Evolutionary conservation across 768 basidiomycete genomes (phyloP).

Genomic region (Pisolithus sp.): DNA sequence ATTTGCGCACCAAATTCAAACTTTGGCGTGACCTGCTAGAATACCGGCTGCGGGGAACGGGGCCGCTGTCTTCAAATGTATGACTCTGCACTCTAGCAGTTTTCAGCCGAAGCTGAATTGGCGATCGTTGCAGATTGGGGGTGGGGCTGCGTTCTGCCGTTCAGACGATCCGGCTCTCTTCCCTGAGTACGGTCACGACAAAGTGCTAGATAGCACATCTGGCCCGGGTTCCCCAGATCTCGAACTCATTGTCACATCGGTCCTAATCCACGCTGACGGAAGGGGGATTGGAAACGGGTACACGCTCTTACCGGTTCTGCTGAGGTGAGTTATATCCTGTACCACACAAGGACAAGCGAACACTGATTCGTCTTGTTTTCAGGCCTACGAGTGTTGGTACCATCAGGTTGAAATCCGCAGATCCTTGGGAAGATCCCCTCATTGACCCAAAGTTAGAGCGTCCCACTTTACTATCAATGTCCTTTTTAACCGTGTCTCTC

Average conservation of each 20-base stretch:
- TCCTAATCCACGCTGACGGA: not conserved
- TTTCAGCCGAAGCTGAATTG: conserved; percentile 1
- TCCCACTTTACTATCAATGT: conserved; percentile 6
- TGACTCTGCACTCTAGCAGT: not conserved
- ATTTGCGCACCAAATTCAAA: conserved; percentile 15
- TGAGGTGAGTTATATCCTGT: conserved; percentile 18
- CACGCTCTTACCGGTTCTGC: conserved; percentile 11
- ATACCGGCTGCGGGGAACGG: conserved; percentile 40
- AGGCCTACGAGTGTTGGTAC: conserved; percentile 42
- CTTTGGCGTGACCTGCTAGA: conserved; percentile 30
- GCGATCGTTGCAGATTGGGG: conserved; percentile 15
- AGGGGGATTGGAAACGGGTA: conserved; percentile 11
- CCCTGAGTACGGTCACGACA: conserved; percentile 21
- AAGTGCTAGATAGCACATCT: conserved; percentile 26
- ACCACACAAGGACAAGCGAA: not conserved
- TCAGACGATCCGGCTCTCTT: conserved; percentile 27
- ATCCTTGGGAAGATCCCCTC: conserved; percentile 36
- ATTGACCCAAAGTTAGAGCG: conserved; percentile 37
- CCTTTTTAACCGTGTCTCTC: not conserved
- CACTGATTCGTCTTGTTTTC: not conserved
- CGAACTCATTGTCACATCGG: conserved; percentile 20
- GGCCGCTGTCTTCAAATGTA: conserved; percentile 52
- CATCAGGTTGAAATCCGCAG: conserved; percentile 33
- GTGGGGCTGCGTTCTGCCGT: conserved; percentile 27
- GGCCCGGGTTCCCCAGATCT: conserved; percentile 25